phyloP scores from a whole-genome alignment of 108 stramenopile species.

The Cyclotella sp. region DNA sequence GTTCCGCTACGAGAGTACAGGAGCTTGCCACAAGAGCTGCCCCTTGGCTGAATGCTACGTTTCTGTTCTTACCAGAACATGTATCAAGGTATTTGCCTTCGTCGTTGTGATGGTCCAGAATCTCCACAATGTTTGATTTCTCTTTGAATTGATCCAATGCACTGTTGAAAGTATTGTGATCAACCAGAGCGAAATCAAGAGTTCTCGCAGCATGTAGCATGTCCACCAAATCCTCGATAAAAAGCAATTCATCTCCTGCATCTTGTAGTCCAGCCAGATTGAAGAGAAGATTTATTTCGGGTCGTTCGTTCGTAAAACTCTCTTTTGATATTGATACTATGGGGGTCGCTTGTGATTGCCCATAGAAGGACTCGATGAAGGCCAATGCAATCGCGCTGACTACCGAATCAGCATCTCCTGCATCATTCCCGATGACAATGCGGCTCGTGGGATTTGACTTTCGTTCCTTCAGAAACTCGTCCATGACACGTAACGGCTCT shows the following conservation, averaged over 20 bases:
- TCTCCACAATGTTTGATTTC: conserved; percentile 63
- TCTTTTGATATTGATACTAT: conserved; percentile 52
- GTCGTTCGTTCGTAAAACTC: conserved; percentile 50
- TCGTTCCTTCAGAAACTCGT: conserved; percentile 30
- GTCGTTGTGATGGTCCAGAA: conserved; percentile 85
- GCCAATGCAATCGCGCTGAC: conserved; percentile 72
- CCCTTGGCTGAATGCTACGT: conserved; percentile 66
- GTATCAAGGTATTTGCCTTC: conserved; percentile 58
- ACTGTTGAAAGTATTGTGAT: conserved; percentile 68
- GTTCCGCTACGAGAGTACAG: conserved; percentile 70
- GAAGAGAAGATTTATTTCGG: conserved; percentile 70
- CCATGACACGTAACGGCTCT: neutral
- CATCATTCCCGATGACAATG: conserved; percentile 81
- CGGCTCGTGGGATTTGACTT: conserved; percentile 47
- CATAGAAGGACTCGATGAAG: conserved; percentile 59
- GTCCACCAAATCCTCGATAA: conserved; percentile 52
- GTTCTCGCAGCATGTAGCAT: conserved; percentile 4
- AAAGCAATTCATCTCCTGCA: conserved; percentile 45
- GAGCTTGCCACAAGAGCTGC: conserved; percentile 66
- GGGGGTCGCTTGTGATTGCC: conserved; percentile 20
- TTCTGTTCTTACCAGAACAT: conserved; percentile 52
- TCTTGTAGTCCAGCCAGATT: conserved; percentile 52
- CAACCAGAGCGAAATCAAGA: conserved; percentile 65
- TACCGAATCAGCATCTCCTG: conserved; percentile 88
- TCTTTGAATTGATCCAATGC: conserved; percentile 21